Evolutionary conservation across 495 filamentous ascomycete species (phyloP), one percentile per base, ranked within the genome.

Genomic region (Umbilicaria muhlenbergii): DNA sequence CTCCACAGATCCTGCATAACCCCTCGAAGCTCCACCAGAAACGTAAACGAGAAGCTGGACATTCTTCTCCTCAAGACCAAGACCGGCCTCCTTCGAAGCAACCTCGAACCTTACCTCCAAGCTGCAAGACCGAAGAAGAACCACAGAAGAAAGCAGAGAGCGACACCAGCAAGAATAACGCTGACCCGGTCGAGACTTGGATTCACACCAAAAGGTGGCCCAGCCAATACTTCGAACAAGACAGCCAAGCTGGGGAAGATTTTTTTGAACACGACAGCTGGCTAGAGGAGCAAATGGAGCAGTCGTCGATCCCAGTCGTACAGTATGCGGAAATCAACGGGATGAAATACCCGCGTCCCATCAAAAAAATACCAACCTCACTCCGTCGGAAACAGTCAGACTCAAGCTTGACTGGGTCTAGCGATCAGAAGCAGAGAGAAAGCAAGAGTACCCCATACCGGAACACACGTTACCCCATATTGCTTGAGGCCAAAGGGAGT

Each of bases 401-500:
- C 2, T n/a, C 38, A 39, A 39, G 38, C 38, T 39, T 39, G n/a
- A 39, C 3, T 39, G n/a, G 38, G 2, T 39, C 38, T 39, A 39
- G n/a, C 38, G n/a, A 39, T n/a, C 3, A 39, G 5, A 24, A 24
- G 21, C 2, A 24, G 5, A 49, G 60, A 36, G 59, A 58, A 35
- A 50, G 33, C 41, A 63, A 66, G 51, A 68, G 63, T 44, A 51
- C 57, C 3, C 57, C 49, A 32, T 69, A 71, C 44, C 34, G 41
- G 42, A 46, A 59, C 45, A 41, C 49, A 38, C 46, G 51, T 11
- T 68, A 65, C 41, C 24, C 42, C 15, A 47, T 33, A 10, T 31
- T 64, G 12, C 61, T 67, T 45, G 47, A n/a, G 5, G 57, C 60
- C 18, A 58, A 58, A 32, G 57, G 57, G 16, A 59, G 57, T 44